phyloP scores from a whole-genome alignment of 1,284 basidiomycete genomes.

The Cryptococcus sp. region DNA sequence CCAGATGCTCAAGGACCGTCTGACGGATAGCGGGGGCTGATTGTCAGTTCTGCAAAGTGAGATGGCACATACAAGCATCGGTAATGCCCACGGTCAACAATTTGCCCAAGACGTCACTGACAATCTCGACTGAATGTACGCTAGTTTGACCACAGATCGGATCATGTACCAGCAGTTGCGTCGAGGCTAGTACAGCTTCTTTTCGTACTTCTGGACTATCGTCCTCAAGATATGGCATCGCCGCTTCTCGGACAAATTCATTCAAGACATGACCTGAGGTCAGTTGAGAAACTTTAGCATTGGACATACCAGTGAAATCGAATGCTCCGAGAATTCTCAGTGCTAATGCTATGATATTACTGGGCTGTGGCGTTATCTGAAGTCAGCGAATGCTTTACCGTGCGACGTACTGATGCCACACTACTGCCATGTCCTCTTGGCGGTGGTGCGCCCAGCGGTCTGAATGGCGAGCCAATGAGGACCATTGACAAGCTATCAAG shows the following conservation, averaged over 20 bases:
- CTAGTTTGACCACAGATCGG: constrained; percentile 96
- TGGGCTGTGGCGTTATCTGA: constrained; percentile 1
- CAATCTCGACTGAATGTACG: constrained; percentile 94
- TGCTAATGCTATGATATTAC: constrained; percentile 78
- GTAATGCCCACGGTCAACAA: constrained; percentile 94
- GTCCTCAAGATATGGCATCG: constrained; percentile 90
- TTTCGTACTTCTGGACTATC: constrained; percentile 84
- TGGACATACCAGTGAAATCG: constrained; percentile 75
- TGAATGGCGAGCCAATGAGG: constrained; percentile 77
- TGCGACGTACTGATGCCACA: no score
- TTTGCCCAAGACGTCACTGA: constrained; percentile 97
- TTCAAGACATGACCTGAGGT: constrained; percentile 78
- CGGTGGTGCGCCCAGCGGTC: constrained; percentile 67
- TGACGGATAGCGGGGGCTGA: constrained; percentile 77
- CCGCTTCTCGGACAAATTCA: constrained; percentile 91
- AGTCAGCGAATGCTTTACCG: constrained; percentile 32
- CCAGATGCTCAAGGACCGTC: constrained; percentile 80
- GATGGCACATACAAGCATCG: constrained; percentile 68
- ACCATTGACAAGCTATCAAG: constrained; percentile 76
- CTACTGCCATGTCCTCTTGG: constrained; percentile 15
- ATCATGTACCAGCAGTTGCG: constrained; percentile 85
- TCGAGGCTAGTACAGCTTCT: constrained; percentile 90
- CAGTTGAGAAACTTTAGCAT: background rate
- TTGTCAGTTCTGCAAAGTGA: background rate
- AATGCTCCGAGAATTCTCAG: constrained; percentile 85